These are phyloP conservation scores for Aspergillus sp. DNA, from an alignment of 2,329 filamentous ascomycete genomes.

Conservation along the genomic window DNA sequence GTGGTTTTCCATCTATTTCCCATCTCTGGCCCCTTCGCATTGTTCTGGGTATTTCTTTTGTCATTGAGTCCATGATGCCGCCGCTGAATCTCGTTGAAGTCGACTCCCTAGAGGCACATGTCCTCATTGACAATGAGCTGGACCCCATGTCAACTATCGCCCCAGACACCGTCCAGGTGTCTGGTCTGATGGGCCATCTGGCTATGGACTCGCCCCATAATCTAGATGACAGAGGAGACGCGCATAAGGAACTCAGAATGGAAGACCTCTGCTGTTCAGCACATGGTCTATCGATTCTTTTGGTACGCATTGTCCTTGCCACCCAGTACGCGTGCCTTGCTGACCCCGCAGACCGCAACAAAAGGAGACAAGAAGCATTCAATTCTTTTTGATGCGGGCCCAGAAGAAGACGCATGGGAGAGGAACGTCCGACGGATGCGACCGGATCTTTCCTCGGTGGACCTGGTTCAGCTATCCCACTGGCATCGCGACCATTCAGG, in stretches of 20 bases:
- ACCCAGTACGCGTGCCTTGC: not conserved
- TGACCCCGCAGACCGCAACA: constrained; percentile 44
- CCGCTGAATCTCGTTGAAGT: constrained; percentile 36
- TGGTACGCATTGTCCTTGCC: constrained; percentile 38
- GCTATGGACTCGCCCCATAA: constrained; percentile 37
- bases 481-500: constrained; percentile 59
- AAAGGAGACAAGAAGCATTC: constrained; percentile 47
- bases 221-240: constrained; percentile 41
- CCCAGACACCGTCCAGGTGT: constrained; percentile 44
- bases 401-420: constrained; percentile 53
- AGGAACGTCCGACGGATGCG: constrained; percentile 49
- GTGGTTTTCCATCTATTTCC: not conserved
- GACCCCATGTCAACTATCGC: constrained; percentile 52
- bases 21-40: not conserved
- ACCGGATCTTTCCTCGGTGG: constrained; percentile 45
- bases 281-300: constrained; percentile 54
- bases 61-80: constrained; percentile 7
- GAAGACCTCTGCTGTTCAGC: constrained; percentile 55
- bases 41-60: too few species aligned
- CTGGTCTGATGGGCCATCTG: constrained; percentile 45
- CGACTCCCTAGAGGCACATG: constrained; percentile 49
- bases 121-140: constrained; percentile 57
- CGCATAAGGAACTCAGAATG: constrained; percentile 49
- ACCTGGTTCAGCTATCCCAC: constrained; percentile 52
- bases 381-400: constrained; percentile 55